phyloP scores from a whole-genome alignment of 2,329 filamentous ascomycete genomes.

The Penicillium verrucosum region DNA sequence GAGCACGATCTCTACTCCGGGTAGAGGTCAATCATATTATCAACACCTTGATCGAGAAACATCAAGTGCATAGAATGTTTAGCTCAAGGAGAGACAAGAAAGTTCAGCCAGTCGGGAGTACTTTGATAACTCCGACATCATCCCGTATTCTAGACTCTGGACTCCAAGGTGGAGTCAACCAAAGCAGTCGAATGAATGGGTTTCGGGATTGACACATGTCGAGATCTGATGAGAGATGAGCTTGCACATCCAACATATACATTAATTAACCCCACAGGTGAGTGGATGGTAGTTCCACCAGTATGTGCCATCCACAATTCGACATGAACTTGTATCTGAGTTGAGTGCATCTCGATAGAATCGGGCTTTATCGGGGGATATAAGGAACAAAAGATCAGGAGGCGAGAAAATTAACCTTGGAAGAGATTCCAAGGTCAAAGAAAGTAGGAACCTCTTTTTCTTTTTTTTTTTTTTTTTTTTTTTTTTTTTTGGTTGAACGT shows the following conservation, averaged over 20 bases:
- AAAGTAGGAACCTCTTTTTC: not conserved
- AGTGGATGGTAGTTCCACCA: not conserved
- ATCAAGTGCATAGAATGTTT: constrained; percentile 12
- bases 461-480: not conserved
- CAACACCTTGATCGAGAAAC: constrained; percentile 13
- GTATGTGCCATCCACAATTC: not conserved
- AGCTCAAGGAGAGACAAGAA: not conserved
- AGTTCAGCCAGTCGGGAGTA: not conserved
- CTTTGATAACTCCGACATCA: not conserved
- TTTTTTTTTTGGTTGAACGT: not conserved
- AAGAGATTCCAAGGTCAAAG: not conserved
- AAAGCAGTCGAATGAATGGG: not conserved
- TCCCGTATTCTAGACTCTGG: not conserved
- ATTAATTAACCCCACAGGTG: not conserved
- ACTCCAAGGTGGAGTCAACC: not conserved
- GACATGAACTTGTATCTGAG: not conserved
- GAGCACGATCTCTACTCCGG: constrained; percentile 15
- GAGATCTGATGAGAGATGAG: not conserved
- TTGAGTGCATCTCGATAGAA: not conserved
- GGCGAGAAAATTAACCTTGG: not conserved
- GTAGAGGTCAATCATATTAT: constrained; percentile 18
- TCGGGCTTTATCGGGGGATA: not conserved
- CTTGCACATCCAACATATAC: not conserved
- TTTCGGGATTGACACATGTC: not conserved
- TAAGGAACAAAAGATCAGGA: too few relatives aligned